Evolutionary conservation across 345 rosid species (phyloP), one percentile per base, ranked within the genome.

Genomic region (Pelargonium nanum): DNA sequence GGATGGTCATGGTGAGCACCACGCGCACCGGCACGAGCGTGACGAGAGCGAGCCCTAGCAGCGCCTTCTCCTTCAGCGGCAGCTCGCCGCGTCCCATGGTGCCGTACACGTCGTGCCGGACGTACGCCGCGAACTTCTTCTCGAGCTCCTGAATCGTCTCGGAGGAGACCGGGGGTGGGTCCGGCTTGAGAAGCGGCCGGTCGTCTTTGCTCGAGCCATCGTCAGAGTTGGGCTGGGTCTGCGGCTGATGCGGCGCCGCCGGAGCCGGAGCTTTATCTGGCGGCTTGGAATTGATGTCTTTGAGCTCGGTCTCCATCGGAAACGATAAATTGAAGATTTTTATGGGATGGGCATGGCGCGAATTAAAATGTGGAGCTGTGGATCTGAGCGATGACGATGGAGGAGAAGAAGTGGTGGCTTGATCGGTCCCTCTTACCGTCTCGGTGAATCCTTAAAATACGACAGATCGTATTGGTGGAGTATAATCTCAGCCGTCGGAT

Each of bases 41-140:
- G 53, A 85, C 72, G 69, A 81, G 52, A 6, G 99, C 78, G 16
- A 90, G 13, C 2, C 76, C 91, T 13, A 86, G 55, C 23, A 79
- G 70, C 17, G 80, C 8, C 65, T 82, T 94, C 85, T 94, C 97
- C 65, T 16, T 48, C 58, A 80, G 13, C 23, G 96, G 91, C 6
- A 85, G 84, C 69, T 83, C 82, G 65, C 95, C 96, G 32, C 83
- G 75, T 22, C 99, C 99, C 92, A 94, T 88, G 58, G 83, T 70
- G 20, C 99, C 97, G 73, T 88, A 90, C 55, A 74, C 79, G 64
- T 94, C 97, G 22, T 59, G 72, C 26, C 99, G 92, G 5, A 86
- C 99, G 71, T 68, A 90, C 15, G 99, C 89, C 5, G 93, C 84
- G 81, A 69, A 90, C 79, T 81, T 90, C 80, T 86, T 88, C 74